Conservation (phyloP, 2,329 filamentous ascomycete genomes). For the Colletotrichum acutatum region DNA sequence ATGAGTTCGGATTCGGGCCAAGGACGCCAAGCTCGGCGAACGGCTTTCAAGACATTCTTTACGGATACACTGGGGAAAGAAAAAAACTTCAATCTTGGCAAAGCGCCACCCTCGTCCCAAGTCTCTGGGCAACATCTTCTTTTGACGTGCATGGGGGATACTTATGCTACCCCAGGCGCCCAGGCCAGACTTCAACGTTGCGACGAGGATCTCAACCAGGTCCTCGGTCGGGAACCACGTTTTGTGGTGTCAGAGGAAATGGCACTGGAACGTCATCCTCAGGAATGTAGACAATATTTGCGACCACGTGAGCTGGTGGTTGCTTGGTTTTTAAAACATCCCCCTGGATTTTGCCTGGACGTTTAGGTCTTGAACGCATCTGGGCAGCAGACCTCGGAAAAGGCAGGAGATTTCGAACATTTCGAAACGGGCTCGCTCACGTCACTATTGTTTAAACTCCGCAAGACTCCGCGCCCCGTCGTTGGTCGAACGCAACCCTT, state of each 20-base stretch:
- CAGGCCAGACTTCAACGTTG: neutral
- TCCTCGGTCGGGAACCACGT: neutral
- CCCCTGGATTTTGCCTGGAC: neutral
- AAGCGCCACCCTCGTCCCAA: neutral
- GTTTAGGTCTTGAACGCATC: neutral
- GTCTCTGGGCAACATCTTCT: neutral
- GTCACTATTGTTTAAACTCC: constrained; percentile 29
- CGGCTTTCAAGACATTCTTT: neutral
- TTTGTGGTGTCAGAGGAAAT: constrained; percentile 12
- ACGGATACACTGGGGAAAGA: neutral
- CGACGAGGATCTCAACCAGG: neutral
- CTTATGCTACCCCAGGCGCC: neutral
- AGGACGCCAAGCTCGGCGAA: constrained; percentile 16
- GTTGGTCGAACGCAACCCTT: neutral
- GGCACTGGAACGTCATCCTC: constrained; percentile 8
- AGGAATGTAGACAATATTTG: no score
- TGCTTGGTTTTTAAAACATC: neutral
- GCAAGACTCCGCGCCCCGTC: constrained; percentile 27
- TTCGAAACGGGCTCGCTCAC: constrained; percentile 26
- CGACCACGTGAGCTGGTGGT: neutral
- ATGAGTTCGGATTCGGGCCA: neutral
- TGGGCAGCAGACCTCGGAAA: neutral
- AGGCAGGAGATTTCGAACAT: constrained; percentile 13
- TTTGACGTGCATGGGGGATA: constrained; percentile 1
- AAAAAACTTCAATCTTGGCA: constrained; percentile 3